A percentile compares a stretch with the other conserved stretches of the same genome.
Conservation (phyloP, 139 green algal genomes). For the Eudorina sp. region DNA sequence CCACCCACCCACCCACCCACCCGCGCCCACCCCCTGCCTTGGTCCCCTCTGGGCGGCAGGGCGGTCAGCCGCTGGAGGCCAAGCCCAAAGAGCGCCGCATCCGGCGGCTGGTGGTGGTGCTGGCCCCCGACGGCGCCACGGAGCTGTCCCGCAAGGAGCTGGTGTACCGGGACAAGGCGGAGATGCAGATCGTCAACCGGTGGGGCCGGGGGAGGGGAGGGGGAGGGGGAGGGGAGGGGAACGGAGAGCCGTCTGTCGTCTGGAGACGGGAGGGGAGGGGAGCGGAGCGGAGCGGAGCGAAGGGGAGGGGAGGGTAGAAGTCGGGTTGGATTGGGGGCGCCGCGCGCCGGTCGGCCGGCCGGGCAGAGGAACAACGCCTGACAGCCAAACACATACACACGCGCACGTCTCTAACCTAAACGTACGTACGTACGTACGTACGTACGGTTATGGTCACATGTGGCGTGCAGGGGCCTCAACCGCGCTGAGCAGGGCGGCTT, state of each 20-base stretch:
- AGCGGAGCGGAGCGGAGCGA: too few species aligned
- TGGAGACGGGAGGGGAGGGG: too few species aligned
- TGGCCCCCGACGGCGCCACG: conserved; percentile 18
- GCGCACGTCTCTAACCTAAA: too few species aligned
- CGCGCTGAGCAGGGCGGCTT: conserved; percentile 41
- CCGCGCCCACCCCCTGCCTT: neutral
- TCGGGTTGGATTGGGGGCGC: too few species aligned
- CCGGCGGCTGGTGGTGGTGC: neutral
- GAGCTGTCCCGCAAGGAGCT: neutral
- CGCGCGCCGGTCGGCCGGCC: too few species aligned
- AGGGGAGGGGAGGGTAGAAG: too few species aligned
- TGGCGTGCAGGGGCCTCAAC: conserved; percentile 26
- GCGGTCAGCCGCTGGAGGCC: conserved; percentile 7
- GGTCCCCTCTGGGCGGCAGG: too few species aligned
- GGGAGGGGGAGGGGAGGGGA: neutral
- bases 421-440: too few species aligned
- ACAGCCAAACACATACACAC: too few species aligned
- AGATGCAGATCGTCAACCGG: conserved; percentile 40
- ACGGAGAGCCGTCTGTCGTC: too few species aligned
- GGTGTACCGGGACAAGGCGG: conserved; percentile 14
- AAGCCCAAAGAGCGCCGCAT: conserved; percentile 44
- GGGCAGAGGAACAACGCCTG: too few species aligned
- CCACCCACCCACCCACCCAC: neutral
- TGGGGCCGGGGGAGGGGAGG: neutral
- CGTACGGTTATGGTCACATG: too few species aligned